A percentile compares a stretch with the other conserved stretches of the same genome.
These are phyloP conservation scores for Pseudocercospora eumusae DNA, from an alignment of 2,329 filamentous ascomycete genomes.

Conservation along the genomic window DNA sequence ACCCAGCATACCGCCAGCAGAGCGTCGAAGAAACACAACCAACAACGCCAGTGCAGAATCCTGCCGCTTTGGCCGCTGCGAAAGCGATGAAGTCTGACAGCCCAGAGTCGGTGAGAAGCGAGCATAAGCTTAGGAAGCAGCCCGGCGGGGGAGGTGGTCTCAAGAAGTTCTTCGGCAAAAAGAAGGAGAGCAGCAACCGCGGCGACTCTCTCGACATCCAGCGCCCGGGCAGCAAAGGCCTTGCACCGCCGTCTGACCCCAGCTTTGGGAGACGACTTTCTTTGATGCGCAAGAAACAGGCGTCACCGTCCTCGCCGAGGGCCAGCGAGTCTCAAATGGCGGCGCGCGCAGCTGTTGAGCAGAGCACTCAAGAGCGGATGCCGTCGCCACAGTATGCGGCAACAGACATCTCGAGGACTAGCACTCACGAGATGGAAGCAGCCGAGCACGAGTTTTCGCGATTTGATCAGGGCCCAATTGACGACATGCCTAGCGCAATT, in stretches of 20 bases:
- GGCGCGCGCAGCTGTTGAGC: constrained; percentile 18
- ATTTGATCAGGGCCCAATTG: constrained; percentile 87
- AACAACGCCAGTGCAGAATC: constrained; percentile 35
- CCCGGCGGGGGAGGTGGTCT: constrained; percentile 51
- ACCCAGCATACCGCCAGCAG: constrained; percentile 46
- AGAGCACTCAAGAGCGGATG: constrained; percentile 24
- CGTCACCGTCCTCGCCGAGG: constrained; percentile 13
- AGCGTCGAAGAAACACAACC: constrained; percentile 22
- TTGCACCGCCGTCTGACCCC: constrained; percentile 35
- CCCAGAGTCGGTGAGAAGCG: constrained; percentile 33
- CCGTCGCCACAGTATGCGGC: constrained; percentile 49
- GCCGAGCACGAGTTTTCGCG: constrained; percentile 63
- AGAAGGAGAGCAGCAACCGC: constrained; percentile 56
- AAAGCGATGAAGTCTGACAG: constrained; percentile 38
- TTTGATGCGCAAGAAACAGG: constrained; percentile 43
- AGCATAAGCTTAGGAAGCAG: constrained; percentile 44
- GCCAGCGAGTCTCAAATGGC: constrained; percentile 30
- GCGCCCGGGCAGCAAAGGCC: constrained; percentile 39
- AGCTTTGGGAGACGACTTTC: constrained; percentile 45
- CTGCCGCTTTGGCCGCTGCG: constrained; percentile 37
- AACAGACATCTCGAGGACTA: constrained; percentile 59
- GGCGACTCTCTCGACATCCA: constrained; percentile 52
- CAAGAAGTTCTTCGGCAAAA: constrained; percentile 65
- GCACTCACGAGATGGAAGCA: constrained; percentile 60
- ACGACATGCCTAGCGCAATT: constrained; percentile 81